phyloP scores from a whole-genome alignment of 495 filamentous ascomycete genomes.

The Penicillium bialowiezense region DNA sequence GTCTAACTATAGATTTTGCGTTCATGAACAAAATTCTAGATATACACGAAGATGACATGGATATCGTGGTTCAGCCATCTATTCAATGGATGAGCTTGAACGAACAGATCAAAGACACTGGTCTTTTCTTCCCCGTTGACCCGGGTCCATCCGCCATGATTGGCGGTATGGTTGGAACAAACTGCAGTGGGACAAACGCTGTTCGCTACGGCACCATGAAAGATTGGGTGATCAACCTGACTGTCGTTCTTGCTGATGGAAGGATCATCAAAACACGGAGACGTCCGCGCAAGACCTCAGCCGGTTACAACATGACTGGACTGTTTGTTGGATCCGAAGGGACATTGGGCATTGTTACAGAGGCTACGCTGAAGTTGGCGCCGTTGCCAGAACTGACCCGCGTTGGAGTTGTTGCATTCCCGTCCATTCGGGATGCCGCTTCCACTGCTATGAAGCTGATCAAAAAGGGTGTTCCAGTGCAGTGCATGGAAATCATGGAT shows the following conservation, averaged over 20 bases:
- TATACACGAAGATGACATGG: constrained; percentile 84
- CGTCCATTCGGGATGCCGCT: constrained; percentile 72
- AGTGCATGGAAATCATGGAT: constrained; percentile 88
- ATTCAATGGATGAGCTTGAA: constrained; percentile 93
- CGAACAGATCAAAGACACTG: constrained; percentile 66
- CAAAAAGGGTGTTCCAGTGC: constrained; percentile 74
- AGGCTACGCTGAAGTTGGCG: constrained; percentile 79
- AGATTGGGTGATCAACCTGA: constrained; percentile 90
- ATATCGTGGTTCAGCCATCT: constrained; percentile 84
- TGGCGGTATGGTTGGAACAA: constrained; percentile 93
- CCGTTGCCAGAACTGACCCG: constrained; percentile 71
- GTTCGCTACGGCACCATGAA: constrained; percentile 95
- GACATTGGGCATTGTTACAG: constrained; percentile 85
- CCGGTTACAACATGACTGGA: constrained; percentile 83
- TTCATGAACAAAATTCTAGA: constrained; percentile 79
- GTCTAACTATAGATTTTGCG: constrained; percentile 85
- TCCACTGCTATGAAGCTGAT: constrained; percentile 79
- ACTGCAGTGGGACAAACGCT: constrained; percentile 90
- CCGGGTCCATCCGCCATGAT: constrained; percentile 74
- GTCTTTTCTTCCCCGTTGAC: constrained; percentile 88
- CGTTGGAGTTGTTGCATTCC: constrained; percentile 85
- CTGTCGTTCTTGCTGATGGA: constrained; percentile 90
- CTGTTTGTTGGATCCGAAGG: constrained; percentile 92
- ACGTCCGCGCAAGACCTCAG: constrained; percentile 67
- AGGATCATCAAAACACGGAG: constrained; percentile 78